Conservation (phyloP, 352 stramenopile species). For the Phytopythium mirpurense region DNA sequence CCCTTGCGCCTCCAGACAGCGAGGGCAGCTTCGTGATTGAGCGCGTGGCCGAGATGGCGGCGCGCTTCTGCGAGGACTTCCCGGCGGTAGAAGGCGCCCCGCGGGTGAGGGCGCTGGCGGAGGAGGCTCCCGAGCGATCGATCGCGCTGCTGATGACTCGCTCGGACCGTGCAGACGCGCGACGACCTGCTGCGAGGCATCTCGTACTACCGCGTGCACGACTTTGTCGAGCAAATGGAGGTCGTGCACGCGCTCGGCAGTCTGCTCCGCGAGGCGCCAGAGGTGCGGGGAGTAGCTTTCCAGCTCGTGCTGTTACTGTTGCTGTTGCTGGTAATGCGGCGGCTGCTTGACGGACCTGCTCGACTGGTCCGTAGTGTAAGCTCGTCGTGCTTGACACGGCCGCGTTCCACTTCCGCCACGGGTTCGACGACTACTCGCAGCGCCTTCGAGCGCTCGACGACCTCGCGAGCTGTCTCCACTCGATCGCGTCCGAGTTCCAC, state of each 20-base stretch:
- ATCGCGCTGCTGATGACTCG: no score
- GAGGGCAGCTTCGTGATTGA: slow-evolving; percentile 92
- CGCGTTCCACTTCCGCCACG: slow-evolving; percentile 92
- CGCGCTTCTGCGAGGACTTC: slow-evolving; percentile 74
- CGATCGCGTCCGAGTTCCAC: slow-evolving; percentile 46
- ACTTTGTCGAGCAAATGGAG: slow-evolving; percentile 88
- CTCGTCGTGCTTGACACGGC: slow-evolving; percentile 92
- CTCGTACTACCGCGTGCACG: slow-evolving; percentile 74
- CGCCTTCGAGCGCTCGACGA: slow-evolving; percentile 63
- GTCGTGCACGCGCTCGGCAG: slow-evolving; percentile 70
- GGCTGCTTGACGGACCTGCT: neutral
- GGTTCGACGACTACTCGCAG: slow-evolving; percentile 67
- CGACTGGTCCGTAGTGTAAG: slow-evolving; percentile 42
- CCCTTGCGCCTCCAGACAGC: no score
- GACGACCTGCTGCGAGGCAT: slow-evolving; percentile 83
- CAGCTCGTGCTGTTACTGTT: neutral
- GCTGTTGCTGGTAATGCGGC: neutral
- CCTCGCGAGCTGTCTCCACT: slow-evolving; percentile 66
- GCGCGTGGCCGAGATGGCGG: slow-evolving; percentile 80
- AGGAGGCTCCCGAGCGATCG: neutral
- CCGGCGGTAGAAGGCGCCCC: slow-evolving; percentile 11
- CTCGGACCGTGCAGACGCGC: slow-evolving; percentile 34
- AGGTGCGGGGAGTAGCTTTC: slow-evolving; percentile 27
- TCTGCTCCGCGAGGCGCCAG: slow-evolving; percentile 34
- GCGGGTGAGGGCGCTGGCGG: neutral